These are phyloP conservation scores for Cyberlindnera sargentensis DNA, from an alignment of 805 yeast species.

Conservation along the genomic window DNA sequence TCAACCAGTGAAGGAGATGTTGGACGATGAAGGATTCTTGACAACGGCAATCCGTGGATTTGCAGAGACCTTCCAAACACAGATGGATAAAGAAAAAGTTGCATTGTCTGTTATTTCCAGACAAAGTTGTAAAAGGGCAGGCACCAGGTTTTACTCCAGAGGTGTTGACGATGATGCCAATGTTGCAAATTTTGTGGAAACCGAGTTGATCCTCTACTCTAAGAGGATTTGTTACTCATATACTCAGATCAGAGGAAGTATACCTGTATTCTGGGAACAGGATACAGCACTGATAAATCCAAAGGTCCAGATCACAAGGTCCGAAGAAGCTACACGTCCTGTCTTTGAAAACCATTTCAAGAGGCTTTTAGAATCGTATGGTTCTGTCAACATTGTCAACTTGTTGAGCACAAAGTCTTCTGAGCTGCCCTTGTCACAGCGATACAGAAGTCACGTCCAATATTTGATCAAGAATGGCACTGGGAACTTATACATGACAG, in stretches of 20 bases:
- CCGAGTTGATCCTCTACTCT: slow-evolving; percentile 71
- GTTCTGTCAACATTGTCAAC: slow-evolving; percentile 85
- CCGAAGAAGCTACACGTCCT: slow-evolving; percentile 88
- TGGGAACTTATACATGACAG: slow-evolving; percentile 52
- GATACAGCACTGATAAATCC: slow-evolving; percentile 88
- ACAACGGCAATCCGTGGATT: slow-evolving; percentile 94
- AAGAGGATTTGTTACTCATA: slow-evolving; percentile 58
- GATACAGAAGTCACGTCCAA: slow-evolving; percentile 56
- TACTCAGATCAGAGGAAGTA: slow-evolving; percentile 89
- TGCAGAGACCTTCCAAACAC: slow-evolving; percentile 64
- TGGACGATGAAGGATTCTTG: slow-evolving; percentile 75
- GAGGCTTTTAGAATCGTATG: slow-evolving; percentile 63
- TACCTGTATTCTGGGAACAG: slow-evolving; percentile 98
- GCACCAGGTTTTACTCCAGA: slow-evolving; percentile 90
- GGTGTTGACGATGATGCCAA: slow-evolving; percentile 94
- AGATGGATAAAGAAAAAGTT: slow-evolving; percentile 31
- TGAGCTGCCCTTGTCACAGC: slow-evolving; percentile 63
- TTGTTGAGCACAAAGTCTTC: slow-evolving; percentile 72
- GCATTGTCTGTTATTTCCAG: slow-evolving; percentile 77
- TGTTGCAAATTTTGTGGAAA: slow-evolving; percentile 93
- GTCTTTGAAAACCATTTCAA: slow-evolving; percentile 79
- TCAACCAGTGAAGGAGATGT: slow-evolving; percentile 42
- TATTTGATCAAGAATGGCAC: slow-evolving; percentile 25
- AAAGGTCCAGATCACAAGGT: slow-evolving; percentile 81
- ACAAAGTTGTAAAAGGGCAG: slow-evolving; percentile 97